phyloP scores from a whole-genome alignment of 1,139 yeast species.

The Pneumocystis murina region DNA sequence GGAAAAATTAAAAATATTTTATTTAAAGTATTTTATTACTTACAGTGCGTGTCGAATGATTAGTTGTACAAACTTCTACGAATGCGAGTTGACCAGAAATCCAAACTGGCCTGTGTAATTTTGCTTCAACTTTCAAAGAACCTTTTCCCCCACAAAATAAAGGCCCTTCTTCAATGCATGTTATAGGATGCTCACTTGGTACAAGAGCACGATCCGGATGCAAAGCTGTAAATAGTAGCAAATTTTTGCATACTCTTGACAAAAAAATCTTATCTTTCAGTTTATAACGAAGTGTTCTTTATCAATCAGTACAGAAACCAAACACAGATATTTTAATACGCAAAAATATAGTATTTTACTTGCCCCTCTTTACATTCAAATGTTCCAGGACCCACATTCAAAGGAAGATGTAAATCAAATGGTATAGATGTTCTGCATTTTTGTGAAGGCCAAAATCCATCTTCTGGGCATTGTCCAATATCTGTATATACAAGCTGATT shows the following conservation, averaged over 20 bases:
- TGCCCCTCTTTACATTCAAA: constrained; percentile 8
- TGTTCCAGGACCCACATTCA: constrained; percentile 11
- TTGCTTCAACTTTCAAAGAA: constrained; percentile 9
- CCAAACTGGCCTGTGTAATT: constrained; percentile 9
- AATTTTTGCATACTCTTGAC: constrained; percentile 2
- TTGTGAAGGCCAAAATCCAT: constrained; percentile 1
- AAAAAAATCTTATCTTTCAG: constrained; percentile 7
- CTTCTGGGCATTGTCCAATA: not conserved
- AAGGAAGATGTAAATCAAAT: constrained; percentile 10
- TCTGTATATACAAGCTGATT: not conserved
- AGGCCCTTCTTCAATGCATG: constrained; percentile 6
- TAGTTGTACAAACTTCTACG: constrained; percentile 10
- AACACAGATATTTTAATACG: not conserved
- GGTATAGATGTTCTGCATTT: constrained; percentile 1
- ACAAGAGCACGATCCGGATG: constrained; percentile 9
- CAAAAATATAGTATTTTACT: constrained; percentile 4
- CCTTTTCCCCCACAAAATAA: constrained; percentile 9
- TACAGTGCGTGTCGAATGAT: constrained; percentile 7
- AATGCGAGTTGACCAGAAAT: constrained; percentile 10
- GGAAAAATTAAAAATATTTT: not conserved
- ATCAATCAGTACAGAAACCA: not conserved
- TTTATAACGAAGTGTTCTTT: constrained; percentile 5
- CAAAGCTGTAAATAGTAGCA: constrained; percentile 6
- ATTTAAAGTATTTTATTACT: not conserved
- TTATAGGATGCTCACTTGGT: constrained; percentile 8